Conservation (phyloP, 2,329 filamentous ascomycete species). For the Helotiales sp. region DNA sequence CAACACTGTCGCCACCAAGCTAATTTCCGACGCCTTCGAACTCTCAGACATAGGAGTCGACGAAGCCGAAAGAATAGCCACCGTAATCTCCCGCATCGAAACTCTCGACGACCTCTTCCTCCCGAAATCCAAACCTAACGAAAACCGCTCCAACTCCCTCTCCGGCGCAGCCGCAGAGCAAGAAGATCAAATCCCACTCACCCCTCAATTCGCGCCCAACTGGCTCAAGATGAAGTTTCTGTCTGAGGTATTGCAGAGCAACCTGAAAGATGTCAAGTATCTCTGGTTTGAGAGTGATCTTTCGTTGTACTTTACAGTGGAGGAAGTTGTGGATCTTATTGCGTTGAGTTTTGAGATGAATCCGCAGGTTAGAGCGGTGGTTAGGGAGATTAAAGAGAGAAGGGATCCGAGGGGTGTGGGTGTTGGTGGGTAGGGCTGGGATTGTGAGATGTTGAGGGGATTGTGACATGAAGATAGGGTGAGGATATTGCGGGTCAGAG, state of each 20-base stretch:
- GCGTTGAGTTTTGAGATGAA: slow-evolving; percentile 66
- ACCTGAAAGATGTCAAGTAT: slow-evolving; percentile 61
- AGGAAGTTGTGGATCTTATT: slow-evolving; percentile 63
- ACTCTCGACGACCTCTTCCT: slow-evolving; percentile 61
- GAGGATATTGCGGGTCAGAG: too few species aligned
- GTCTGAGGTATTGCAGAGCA: slow-evolving; percentile 65
- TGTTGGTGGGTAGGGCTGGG: neutral
- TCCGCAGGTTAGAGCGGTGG: slow-evolving; percentile 53
- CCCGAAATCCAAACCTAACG: slow-evolving; percentile 36
- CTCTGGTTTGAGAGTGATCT: slow-evolving; percentile 67
- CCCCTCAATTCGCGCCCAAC: slow-evolving; percentile 59
- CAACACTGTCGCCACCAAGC: slow-evolving; percentile 58
- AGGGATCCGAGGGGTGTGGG: slow-evolving; percentile 24
- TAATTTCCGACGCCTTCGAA: slow-evolving; percentile 63
- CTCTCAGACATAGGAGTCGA: slow-evolving; percentile 62
- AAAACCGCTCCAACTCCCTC: neutral
- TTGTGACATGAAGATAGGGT: neutral
- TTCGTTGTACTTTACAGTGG: slow-evolving; percentile 60
- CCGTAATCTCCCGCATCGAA: slow-evolving; percentile 56
- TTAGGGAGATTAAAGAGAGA: slow-evolving; percentile 56
- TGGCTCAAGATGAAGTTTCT: slow-evolving; percentile 67
- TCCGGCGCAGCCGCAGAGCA: neutral
- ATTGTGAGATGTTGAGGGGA: neutral
- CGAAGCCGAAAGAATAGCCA: slow-evolving; percentile 61
- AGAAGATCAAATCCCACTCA: slow-evolving; percentile 44